Evolutionary conservation across 1,284 basidiomycete species (phyloP), one percentile per base, ranked within the genome.

Genomic region (Phlebopus sp.): DNA sequence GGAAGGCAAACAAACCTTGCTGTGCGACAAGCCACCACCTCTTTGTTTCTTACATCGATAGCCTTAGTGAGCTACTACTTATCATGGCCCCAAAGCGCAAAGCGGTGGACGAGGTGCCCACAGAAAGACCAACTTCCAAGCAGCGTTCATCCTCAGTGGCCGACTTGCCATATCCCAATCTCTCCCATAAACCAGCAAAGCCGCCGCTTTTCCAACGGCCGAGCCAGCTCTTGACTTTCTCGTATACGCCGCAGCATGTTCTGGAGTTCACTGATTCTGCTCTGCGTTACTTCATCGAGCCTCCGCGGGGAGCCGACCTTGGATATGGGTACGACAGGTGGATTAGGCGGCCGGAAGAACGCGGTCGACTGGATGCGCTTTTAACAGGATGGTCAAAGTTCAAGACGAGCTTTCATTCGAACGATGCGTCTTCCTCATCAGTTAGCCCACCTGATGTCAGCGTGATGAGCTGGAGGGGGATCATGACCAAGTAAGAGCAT

Each of bases 381-480:
- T 66, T 90, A 52, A 69, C 68, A 34, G 85, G 84, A 1, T 69
- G 75, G 41, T 59, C 68, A n/a, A 67, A 63, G 43, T 53, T 74
- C 63, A 63, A 74, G 57, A 59, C 70, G 44, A 59, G 67, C 60
- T 48, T 73, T 8, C 4, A 5, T 25, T 4, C 25, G 57, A 39
- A 47, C 40, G 59, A 66, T 19, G 69, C 69, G 11, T 51, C 73
- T 29, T 51, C 46, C n/a, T 35, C 47, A 29, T 58, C 64, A 25
- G 54, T 58, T 19, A 64, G 59, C 59, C 42, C 62, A 34, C 58
- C 54, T 30, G 75, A 76, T 47, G 70, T 84, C 21, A 77, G 78
- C 37, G 77, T 92, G 21, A 75, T 95, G 34, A 81, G 85, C 4
- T 96, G 92, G 92, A 76, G 92, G 59, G 96, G 95, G 4, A 82